A percentile compares a stretch with the other conserved stretches of the same genome.
These are phyloP conservation scores for Melocanna baccifera DNA, from an alignment of 176 grass and related monocot genomes.

Conservation along the genomic window DNA sequence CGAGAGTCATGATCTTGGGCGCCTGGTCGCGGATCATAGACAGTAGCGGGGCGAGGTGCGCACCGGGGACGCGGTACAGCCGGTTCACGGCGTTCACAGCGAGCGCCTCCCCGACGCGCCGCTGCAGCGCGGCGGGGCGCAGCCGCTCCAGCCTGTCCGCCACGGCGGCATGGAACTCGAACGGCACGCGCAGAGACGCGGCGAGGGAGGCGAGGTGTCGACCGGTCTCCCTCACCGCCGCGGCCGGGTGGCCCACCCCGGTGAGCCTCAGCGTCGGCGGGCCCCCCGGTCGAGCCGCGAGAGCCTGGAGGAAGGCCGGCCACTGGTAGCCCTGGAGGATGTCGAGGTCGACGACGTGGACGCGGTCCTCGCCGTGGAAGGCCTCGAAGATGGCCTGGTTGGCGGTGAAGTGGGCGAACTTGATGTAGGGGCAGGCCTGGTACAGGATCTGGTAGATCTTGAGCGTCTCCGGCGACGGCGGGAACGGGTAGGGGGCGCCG, in stretches of 20 bases:
- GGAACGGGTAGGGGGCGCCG: conserved; percentile 32
- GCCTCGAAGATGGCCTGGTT: conserved; percentile 96
- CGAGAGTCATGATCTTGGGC: conserved; percentile 77
- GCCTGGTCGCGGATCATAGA: conserved; percentile 52
- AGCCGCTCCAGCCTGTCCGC: conserved; percentile 63
- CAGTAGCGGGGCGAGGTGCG: conserved; percentile 49
- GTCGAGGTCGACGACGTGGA: conserved; percentile 89
- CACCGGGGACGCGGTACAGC: conserved; percentile 58
- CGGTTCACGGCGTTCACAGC: conserved; percentile 78
- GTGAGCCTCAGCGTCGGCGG: conserved; percentile 74
- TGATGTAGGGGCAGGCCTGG: conserved; percentile 89
- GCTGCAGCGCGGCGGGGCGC: conserved; percentile 61
- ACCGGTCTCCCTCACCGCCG: conserved; percentile 63
- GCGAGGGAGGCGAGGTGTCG: conserved; percentile 65
- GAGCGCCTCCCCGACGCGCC: conserved; percentile 63
- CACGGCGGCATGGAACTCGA: conserved; percentile 72
- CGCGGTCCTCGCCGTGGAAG: conserved; percentile 72
- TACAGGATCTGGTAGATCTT: conserved; percentile 85
- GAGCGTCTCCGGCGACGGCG: conserved; percentile 44
- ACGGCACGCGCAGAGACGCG: conserved; percentile 63
- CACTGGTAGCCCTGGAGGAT: conserved; percentile 91
- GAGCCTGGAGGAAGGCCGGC: conserved; percentile 81
- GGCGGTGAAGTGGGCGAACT: conserved; percentile 89
- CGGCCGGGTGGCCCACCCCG: conserved; percentile 62
- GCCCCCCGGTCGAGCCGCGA: conserved; percentile 57